These are phyloP conservation scores for Agrocybe praecox DNA, from an alignment of 768 basidiomycete genomes.

Conservation along the genomic window DNA sequence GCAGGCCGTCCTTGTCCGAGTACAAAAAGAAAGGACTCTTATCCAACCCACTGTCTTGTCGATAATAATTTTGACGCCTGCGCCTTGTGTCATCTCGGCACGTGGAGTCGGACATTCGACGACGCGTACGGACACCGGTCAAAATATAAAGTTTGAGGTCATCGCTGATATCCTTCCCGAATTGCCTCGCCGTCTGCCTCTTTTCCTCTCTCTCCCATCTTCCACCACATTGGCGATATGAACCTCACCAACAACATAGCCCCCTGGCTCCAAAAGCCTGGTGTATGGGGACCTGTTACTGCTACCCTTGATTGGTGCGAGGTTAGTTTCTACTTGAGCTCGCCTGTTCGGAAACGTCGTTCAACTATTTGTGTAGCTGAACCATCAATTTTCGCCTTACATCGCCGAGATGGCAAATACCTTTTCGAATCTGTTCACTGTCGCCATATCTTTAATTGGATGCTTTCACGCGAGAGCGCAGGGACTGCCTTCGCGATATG, in stretches of 20 bases:
- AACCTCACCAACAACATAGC: constrained; percentile 35
- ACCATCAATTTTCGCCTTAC: constrained; percentile 78
- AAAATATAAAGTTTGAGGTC: not conserved
- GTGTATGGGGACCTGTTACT: constrained; percentile 66
- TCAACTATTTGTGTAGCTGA: constrained; percentile 48
- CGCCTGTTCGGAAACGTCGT: not conserved
- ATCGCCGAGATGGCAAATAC: constrained; percentile 81
- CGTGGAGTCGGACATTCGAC: not conserved
- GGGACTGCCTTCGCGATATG: constrained; percentile 43
- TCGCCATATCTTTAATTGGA: constrained; percentile 56
- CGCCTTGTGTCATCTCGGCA: not conserved
- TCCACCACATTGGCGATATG: constrained; percentile 23
- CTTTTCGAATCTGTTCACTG: constrained; percentile 67
- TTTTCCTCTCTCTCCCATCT: constrained; percentile 1
- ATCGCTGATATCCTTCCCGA: not conserved
- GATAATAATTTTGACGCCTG: not conserved
- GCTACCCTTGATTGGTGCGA: constrained; percentile 80
- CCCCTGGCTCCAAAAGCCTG: constrained; percentile 36
- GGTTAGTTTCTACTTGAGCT: constrained; percentile 31
- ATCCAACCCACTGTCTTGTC: not conserved
- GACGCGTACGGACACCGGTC: not conserved
- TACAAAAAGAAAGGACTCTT: not conserved
- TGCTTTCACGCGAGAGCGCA: constrained; percentile 33
- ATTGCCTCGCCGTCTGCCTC: not conserved
- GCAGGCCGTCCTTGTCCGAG: not conserved